These are phyloP conservation scores for Entoloma clypeatum DNA, from an alignment of 1,284 basidiomycete genomes.

Conservation along the genomic window DNA sequence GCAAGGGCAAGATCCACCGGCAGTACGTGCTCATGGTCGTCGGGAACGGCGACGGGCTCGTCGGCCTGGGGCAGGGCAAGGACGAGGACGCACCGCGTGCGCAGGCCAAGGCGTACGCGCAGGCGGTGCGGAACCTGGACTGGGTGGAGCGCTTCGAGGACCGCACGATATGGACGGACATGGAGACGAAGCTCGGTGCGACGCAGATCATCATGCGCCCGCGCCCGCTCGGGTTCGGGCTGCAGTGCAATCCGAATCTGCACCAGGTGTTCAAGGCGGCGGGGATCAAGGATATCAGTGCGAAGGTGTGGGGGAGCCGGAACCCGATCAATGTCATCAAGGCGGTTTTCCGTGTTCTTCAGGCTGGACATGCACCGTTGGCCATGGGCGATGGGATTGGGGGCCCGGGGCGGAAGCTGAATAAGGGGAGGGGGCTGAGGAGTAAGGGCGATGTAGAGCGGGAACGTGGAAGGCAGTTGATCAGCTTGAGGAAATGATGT, in stretches of 20 bases:
- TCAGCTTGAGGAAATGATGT: constrained; percentile 50
- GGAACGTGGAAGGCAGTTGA: constrained; percentile 65
- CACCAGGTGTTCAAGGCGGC: constrained; percentile 89
- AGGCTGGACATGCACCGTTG: constrained; percentile 69
- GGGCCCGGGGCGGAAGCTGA: constrained; percentile 60
- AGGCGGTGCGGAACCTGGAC: constrained; percentile 86
- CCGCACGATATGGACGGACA: constrained; percentile 88
- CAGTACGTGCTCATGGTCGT: constrained; percentile 72
- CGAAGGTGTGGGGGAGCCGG: constrained; percentile 90
- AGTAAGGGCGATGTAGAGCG: constrained; percentile 64
- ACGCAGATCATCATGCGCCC: constrained; percentile 83
- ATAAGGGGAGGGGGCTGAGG: constrained; percentile 66
- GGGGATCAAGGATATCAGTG: constrained; percentile 92
- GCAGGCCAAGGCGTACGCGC: constrained; percentile 60
- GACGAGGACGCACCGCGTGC: constrained; percentile 62
- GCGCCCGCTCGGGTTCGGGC: constrained; percentile 90
- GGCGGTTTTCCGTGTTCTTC: constrained; percentile 60
- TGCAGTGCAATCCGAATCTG: constrained; percentile 86
- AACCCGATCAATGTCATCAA: constrained; percentile 67
- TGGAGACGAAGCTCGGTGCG: constrained; percentile 83
- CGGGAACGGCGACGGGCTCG: constrained; percentile 84
- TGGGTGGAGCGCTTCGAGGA: constrained; percentile 86
- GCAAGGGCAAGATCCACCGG: constrained; percentile 79
- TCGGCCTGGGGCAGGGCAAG: constrained; percentile 90
- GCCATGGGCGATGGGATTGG: constrained; percentile 76